Base-by-base conservation (phyloP, 495 filamentous ascomycete species). In the Neurospora sp. region DNA sequence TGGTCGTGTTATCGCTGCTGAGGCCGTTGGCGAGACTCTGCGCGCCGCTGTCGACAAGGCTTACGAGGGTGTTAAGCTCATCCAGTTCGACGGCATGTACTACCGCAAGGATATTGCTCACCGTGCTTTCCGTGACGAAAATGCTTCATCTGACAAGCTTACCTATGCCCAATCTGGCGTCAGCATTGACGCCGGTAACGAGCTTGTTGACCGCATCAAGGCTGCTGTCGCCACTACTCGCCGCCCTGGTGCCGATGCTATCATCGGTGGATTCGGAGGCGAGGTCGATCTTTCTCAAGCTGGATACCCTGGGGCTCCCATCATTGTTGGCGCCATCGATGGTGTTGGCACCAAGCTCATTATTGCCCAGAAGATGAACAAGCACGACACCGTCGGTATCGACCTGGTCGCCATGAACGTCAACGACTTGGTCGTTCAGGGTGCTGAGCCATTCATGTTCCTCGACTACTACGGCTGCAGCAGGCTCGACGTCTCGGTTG, bases 381-480 rank as follows among this genome's bases (percentile, higher is more conserved):
- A 97, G 83, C 94, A 97, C 83, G 89, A 93, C 81, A 97, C 93
- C 6, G 94, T 98, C 14, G 95, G 93, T 74, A 93, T 98, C 76
- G 96, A 99, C 80, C 87, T 99, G 14, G 96, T 98, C 3, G 96
- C 96, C 74, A 98, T 98, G 96, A 97, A 96, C 80, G 96, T 97
- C 78, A 98, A 99, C 82, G 96, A 98, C 82, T 87, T 98, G 0
- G 90, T 98, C 61, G 96, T 97, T 16, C 94, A 98, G 82, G 96
- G 96, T 69, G 96, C 96, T 1, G 91, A 95, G 79, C 93, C 96
- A 10, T 85, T 97, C 78, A 93, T 93, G 84, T 98, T 99, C 87
- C 89, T 97, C 69, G 96, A 98, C 85, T 97, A 93, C 86, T 97
- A 94, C 85, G 94, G 93, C 65, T 97, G 93, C 84, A 90, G 90